Percentiles rank a stretch among this genome's conserved stretches.
These are phyloP conservation scores for Sclerotinia trifoliorum DNA, from an alignment of 2,329 filamentous ascomycete species.

Conservation along the genomic window DNA sequence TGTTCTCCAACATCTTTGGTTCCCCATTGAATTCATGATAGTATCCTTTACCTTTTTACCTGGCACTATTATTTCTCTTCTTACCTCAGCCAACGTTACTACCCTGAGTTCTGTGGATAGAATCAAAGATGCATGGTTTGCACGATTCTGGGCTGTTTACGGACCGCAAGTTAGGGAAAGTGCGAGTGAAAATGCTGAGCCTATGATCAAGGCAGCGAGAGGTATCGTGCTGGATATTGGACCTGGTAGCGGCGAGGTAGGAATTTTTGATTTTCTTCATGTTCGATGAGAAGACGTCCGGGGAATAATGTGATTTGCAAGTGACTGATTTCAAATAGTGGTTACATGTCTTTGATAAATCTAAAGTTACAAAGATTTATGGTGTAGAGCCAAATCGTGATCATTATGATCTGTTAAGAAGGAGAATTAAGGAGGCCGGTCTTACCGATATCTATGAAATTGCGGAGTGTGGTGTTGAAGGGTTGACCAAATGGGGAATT, in stretches of 20 bases:
- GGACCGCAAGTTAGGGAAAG: conserved; percentile 51
- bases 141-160: conserved; percentile 56
- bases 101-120: conserved; percentile 45
- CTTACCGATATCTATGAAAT: conserved; percentile 59
- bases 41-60: conserved; percentile 52
- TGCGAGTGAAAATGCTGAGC: conserved; percentile 48
- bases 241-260: conserved; percentile 56
- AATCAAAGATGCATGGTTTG: conserved; percentile 54
- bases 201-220: conserved; percentile 36
- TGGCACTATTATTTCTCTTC: conserved; percentile 47
- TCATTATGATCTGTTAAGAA: conserved; percentile 50
- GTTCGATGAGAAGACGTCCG: conserved; percentile 30
- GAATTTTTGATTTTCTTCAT: conserved; percentile 54
- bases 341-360: conserved; percentile 23
- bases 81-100: conserved; percentile 40
- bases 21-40: conserved; percentile 55
- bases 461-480: conserved; percentile 61
- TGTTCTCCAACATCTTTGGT: conserved; percentile 34
- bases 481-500: conserved; percentile 47
- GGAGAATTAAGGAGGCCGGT: conserved; percentile 51
- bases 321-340: conserved; percentile 52
- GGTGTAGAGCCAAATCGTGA: conserved; percentile 63
- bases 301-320: not conserved
- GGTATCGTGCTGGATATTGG: conserved; percentile 54
- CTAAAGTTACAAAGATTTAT: conserved; percentile 47